phyloP scores from a whole-genome alignment of 306 rosid species.

The cucumber (Cucumis sativus) region Cucumber_9930_V3 NC_026658.2:23838001-23838500 shows the following conservation, averaged over 20 bases:
- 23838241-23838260: background rate
- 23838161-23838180: too few relatives aligned
- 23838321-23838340: background rate
- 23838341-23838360: background rate
- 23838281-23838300: background rate
- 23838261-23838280: background rate
- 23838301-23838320: background rate
- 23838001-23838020: background rate
- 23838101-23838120: background rate
- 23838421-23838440: background rate
- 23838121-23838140: background rate
- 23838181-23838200: background rate
- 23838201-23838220: background rate
- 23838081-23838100: background rate
- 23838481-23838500: constrained; percentile 88
- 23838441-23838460: constrained; percentile 72
- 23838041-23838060: background rate
- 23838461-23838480: constrained; percentile 83
- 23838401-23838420: background rate
- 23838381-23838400: background rate
- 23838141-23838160: background rate
- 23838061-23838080: background rate
- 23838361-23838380: background rate
- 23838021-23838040: background rate
- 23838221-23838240: background rate